Conservation (phyloP, 1,284 basidiomycete species). For the Apiotrichum gamsii region DNA sequence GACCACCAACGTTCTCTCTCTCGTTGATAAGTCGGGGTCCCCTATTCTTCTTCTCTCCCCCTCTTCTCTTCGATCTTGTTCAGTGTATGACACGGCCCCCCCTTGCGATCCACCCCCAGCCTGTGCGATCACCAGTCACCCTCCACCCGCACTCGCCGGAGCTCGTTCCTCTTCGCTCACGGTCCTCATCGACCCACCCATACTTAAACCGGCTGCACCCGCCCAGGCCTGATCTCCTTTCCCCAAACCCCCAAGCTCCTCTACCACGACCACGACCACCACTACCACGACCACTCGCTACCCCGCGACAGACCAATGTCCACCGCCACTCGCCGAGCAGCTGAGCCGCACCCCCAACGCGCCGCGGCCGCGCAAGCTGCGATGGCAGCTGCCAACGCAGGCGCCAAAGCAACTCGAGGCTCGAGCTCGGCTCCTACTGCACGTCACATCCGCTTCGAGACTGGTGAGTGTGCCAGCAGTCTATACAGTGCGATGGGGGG, state of each 20-base stretch:
- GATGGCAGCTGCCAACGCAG: not conserved
- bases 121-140: too few species aligned
- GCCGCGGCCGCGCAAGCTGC: not conserved
- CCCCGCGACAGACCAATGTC: not conserved
- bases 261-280: too few species aligned
- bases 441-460: constrained; percentile 85
- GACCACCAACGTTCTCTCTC: too few species aligned
- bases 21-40: too few species aligned
- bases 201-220: too few species aligned
- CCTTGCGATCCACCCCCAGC: not conserved
- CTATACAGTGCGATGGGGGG: not conserved
- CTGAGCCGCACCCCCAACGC: constrained; percentile 1
- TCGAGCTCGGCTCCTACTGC: constrained; percentile 55
- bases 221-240: too few species aligned
- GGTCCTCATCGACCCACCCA: too few species aligned
- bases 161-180: too few species aligned
- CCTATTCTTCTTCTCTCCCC: not conserved
- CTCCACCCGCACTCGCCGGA: too few species aligned
- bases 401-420: constrained; percentile 33
- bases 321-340: not conserved
- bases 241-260: too few species aligned
- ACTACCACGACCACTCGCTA: too few species aligned
- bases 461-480: constrained; percentile 57
- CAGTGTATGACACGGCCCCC: not conserved
- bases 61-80: not conserved